Conservation (phyloP, 228 moss, liverwort and hornwort species). For the Sphagnum fallax region DNA sequence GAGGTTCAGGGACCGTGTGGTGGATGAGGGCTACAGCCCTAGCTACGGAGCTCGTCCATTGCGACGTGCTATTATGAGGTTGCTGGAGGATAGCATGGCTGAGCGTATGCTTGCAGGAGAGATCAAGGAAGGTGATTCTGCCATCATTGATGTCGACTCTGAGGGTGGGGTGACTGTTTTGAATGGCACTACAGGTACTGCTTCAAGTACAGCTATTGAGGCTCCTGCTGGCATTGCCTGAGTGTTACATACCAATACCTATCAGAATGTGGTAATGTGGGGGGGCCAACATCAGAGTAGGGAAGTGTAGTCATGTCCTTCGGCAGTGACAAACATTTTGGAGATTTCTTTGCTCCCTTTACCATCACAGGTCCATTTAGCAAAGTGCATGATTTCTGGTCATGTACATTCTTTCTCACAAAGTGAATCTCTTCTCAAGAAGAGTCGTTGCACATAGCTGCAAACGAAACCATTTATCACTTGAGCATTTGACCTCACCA, state of each 20-base stretch:
- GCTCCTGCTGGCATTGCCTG: conserved; percentile 76
- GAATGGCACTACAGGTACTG: conserved; percentile 84
- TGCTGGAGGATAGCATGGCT: conserved; percentile 91
- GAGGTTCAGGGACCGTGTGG: conserved; percentile 82
- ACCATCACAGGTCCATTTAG: too few species aligned
- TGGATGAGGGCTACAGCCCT: conserved; percentile 91
- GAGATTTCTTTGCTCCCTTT: too few species aligned
- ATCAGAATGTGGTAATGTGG: too few species aligned
- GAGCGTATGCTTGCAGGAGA: conserved; percentile 91
- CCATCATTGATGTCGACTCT: conserved; percentile 85
- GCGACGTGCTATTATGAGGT: conserved; percentile 83
- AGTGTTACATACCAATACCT: not conserved
- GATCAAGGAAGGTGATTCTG: conserved; percentile 88
- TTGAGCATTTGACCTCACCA: too few species aligned
- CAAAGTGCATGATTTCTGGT: too few species aligned
- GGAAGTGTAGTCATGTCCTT: too few species aligned
- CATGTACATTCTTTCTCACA: too few species aligned
- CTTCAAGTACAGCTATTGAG: conserved; percentile 75
- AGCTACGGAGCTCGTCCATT: conserved; percentile 86
- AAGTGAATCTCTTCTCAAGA: too few species aligned
- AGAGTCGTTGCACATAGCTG: too few species aligned
- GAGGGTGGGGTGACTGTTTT: conserved; percentile 84
- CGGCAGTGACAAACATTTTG: too few species aligned
- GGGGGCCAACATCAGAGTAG: too few species aligned
- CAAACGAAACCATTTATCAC: too few species aligned